phyloP scores from a whole-genome alignment of 208 protist species.

The Leishmania arabica region DNA sequence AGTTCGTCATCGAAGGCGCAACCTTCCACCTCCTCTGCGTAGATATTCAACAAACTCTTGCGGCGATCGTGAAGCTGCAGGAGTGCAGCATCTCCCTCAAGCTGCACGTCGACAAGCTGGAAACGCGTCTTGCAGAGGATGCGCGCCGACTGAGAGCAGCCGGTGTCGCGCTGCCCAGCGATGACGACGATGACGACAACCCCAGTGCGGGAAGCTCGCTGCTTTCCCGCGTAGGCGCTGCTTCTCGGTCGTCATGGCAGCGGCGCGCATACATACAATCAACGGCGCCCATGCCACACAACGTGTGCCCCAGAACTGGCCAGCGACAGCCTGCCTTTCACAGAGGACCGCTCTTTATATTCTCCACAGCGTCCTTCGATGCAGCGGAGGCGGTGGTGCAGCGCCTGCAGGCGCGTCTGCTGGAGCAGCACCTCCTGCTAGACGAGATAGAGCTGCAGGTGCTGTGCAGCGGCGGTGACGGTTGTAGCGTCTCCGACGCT shows the following conservation, averaged over 20 bases:
- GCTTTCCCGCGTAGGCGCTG: background rate
- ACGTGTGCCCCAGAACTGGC: background rate
- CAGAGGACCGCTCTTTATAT: conserved; percentile 26
- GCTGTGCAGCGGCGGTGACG: background rate
- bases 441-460: conserved; percentile 8
- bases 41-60: conserved; percentile 30
- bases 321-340: background rate
- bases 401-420: conserved; percentile 17
- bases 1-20: conserved; percentile 41
- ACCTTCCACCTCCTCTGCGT: conserved; percentile 42
- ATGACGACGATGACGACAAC: conserved; percentile 2
- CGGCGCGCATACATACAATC: background rate
- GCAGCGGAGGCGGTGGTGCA: conserved; percentile 24
- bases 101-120: conserved; percentile 25
- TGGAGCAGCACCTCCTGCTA: conserved; percentile 22
- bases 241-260: background rate
- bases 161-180: background rate
- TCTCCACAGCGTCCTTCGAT: conserved; percentile 42
- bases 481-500: too few relatives aligned
- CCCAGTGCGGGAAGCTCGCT: background rate
- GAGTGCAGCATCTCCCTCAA: conserved; percentile 23
- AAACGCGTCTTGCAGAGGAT: conserved; percentile 19
- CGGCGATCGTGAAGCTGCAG: conserved; percentile 25
- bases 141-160: conserved; percentile 13
- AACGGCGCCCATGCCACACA: background rate